A percentile compares a stretch with the other conserved stretches of the same genome.
Conservation (phyloP, 495 filamentous ascomycete genomes). For the Tuber aestivum region DNA sequence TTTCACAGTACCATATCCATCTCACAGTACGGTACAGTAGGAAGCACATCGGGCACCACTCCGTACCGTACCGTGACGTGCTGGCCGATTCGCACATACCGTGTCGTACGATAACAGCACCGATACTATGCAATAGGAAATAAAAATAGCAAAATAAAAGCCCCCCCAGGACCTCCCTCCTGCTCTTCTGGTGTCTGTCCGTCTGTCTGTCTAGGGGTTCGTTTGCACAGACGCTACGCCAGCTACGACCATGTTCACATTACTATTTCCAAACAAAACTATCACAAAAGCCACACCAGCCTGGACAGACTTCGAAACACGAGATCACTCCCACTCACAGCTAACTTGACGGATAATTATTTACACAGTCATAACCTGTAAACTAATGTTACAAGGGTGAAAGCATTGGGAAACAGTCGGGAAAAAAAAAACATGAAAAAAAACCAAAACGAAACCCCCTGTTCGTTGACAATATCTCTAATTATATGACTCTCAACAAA, state of each 20-base stretch:
- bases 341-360: not conserved
- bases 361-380: not conserved
- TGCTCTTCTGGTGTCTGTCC: not conserved
- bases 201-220: not conserved
- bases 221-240: not conserved
- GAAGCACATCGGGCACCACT: not conserved
- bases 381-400: not conserved
- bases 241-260: not conserved
- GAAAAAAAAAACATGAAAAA: not conserved
- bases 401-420: not conserved
- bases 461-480: not conserved
- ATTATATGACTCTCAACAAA: slow-evolving; percentile 6
- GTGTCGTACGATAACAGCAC: not conserved
- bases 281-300: not conserved
- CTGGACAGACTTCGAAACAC: not conserved
- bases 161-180: not conserved
- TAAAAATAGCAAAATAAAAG: not conserved
- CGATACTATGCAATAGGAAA: not conserved
- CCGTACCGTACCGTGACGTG: not conserved
- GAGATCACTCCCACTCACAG: not conserved
- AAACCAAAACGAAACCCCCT: not conserved
- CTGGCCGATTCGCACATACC: not conserved
- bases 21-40: not conserved
- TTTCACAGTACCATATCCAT: not conserved
- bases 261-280: not conserved